Conservation (phyloP, 495 filamentous ascomycete genomes). For the Xylaria sp. region DNA sequence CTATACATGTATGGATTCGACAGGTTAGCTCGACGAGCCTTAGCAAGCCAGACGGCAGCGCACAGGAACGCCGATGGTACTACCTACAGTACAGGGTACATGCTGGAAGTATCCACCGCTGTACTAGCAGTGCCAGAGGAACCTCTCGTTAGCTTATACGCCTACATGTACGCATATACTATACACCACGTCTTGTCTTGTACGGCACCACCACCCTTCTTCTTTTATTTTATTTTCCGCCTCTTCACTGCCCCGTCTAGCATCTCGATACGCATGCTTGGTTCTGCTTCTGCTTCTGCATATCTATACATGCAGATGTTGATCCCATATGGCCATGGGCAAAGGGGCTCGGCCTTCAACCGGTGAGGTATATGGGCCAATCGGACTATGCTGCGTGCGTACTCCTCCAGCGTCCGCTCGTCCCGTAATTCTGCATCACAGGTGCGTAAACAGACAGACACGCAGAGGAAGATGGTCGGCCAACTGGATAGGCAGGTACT, state of each 20-base stretch:
- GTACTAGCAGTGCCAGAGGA: constrained; percentile 1
- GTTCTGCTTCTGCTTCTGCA: neutral
- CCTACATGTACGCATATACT: no score
- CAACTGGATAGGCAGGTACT: neutral
- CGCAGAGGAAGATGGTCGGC: neutral
- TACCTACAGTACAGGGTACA: constrained; percentile 14
- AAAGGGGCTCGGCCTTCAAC: constrained; percentile 19
- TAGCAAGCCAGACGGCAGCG: constrained; percentile 12
- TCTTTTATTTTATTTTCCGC: no score
- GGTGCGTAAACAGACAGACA: neutral
- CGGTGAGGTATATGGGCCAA: constrained; percentile 26
- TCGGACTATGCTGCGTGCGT: constrained; percentile 23
- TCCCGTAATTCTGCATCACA: constrained; percentile 21
- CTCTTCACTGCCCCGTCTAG: no score
- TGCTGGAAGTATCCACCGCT: neutral
- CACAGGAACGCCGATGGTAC: neutral
- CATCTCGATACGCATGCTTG: no score
- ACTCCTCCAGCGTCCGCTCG: constrained; percentile 11
- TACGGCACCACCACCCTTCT: neutral
- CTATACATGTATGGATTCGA: neutral
- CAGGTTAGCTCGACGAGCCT: neutral
- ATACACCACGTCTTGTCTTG: no score
- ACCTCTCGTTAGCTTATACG: neutral
- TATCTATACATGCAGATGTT: constrained; percentile 2
- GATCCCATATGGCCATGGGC: constrained; percentile 3